Base-by-base conservation (phyloP, 1,284 basidiomycete species). In the Ceratobasidium sp. region DNA sequence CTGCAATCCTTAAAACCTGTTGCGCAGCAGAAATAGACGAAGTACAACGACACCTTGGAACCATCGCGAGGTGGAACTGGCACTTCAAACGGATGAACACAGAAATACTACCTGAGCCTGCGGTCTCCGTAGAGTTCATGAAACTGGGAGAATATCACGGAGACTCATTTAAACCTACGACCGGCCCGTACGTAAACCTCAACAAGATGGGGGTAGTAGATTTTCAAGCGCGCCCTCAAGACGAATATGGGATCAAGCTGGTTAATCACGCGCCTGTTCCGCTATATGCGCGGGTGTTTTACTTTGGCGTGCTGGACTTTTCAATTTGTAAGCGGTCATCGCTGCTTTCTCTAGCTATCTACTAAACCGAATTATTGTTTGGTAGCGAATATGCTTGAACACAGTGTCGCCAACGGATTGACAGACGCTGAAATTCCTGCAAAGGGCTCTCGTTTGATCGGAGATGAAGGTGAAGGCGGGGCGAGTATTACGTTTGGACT, bases 251-350 rank as follows among this genome's bases (percentile, higher is more conserved):
- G 16, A 78, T 85, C 70, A 79, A 82, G 43, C 74, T 86, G 44
- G 80, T 80, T 75, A 86, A 86, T 72, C 75, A 80, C 66, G 80
- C 84, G 9, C 80, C 82, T 76, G 75, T 75, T 61, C 83, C 84
- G 75, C 81, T 86, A 50, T 85, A 83, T 82, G 82, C 85, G 23
- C 84, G 83, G 75, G 80, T 85, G 46, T 84, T 84, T 2, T 85
- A 82, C 78, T 84, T 86, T 82, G 83, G 85, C 73, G 79, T 81
- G 3, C 81, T 81, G 57, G 83, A 83, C n/a, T 81, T 85, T 73
- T 80, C 80, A 71, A 84, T 86, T 74, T 80, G 81, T 75, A 11
- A 38, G 35, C 35, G 6, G 11, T 5, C 4, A 38, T 38, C 35
- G 35, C 35, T 38, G 35, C 11, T 38, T 4, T 38, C 35, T 5